These are phyloP conservation scores for Deuterostichococcus epilithicus DNA, from an alignment of 139 green algal species.

Conservation along the genomic window DNA sequence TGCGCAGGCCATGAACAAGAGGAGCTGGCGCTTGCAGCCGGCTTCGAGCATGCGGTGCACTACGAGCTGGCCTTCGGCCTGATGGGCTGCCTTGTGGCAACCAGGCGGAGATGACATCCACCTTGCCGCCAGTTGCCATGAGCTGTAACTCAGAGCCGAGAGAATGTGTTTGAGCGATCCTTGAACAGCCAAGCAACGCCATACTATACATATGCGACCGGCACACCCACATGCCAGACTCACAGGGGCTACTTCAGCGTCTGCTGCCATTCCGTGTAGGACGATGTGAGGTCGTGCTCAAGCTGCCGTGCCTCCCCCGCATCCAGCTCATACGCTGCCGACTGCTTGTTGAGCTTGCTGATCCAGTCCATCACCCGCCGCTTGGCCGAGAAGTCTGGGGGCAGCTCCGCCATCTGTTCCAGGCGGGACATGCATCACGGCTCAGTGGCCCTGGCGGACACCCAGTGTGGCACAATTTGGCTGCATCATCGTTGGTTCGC, in stretches of 20 bases:
- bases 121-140: not conserved
- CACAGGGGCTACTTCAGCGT: too few relatives aligned
- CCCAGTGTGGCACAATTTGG: not conserved
- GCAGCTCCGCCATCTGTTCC: conserved; percentile 55
- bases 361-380: conserved; percentile 66
- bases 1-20: conserved; percentile 58
- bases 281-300: conserved; percentile 82
- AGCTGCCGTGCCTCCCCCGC: conserved; percentile 83
- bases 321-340: conserved; percentile 75
- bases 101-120: not conserved
- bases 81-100: conserved; percentile 80
- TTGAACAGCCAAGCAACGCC: not conserved
- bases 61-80: conserved; percentile 84
- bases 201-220: too few relatives aligned
- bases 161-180: too few relatives aligned
- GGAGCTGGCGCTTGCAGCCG: conserved; percentile 60
- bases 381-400: conserved; percentile 73
- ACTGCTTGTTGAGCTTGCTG: conserved; percentile 71
- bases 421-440: not conserved
- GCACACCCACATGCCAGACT: too few relatives aligned
- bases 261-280: conserved; percentile 66
- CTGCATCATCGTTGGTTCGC: too few relatives aligned
- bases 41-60: conserved; percentile 70
- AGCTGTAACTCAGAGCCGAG: too few relatives aligned
- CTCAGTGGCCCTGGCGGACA: not conserved